A percentile compares a stretch with the other conserved stretches of the same genome.
Conservation (phyloP, 768 basidiomycete species). For the Lentinula boryana region DNA sequence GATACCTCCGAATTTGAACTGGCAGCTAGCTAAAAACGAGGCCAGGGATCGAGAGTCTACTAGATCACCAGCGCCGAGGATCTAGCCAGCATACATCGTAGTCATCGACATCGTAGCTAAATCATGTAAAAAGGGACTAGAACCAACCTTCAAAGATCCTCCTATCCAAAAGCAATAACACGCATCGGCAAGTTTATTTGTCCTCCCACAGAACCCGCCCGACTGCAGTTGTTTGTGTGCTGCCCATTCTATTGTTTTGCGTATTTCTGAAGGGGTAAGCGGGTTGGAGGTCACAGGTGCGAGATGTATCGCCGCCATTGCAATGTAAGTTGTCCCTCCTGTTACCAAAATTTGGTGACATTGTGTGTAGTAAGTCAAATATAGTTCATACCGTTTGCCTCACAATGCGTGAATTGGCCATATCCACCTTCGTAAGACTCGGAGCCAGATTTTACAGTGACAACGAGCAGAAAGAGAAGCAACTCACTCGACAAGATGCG, state of each 20-base stretch:
- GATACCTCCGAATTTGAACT: slow-evolving; percentile 87
- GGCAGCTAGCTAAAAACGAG: slow-evolving; percentile 66
- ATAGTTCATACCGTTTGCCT: slow-evolving; percentile 67
- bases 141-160: slow-evolving; percentile 64
- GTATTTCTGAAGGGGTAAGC: slow-evolving; percentile 34
- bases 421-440: slow-evolving; percentile 94
- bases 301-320: slow-evolving; percentile 68
- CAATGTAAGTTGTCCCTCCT: slow-evolving; percentile 96
- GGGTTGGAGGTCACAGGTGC: slow-evolving; percentile 23
- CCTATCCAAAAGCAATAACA: slow-evolving; percentile 98
- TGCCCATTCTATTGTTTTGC: slow-evolving; percentile 70
- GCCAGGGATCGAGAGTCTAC: slow-evolving; percentile 54
- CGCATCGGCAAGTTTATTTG: slow-evolving; percentile 82
- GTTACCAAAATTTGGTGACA: background rate
- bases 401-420: slow-evolving; percentile 72
- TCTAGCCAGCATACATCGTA: slow-evolving; percentile 33
- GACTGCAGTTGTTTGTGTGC: slow-evolving; percentile 58
- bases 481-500: slow-evolving; percentile 58
- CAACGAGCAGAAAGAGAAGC: slow-evolving; percentile 11
- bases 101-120: background rate
- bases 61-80: slow-evolving; percentile 55
- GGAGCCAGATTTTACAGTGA: slow-evolving; percentile 1
- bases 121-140: background rate
- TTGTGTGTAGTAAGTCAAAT: background rate
- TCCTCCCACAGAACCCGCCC: slow-evolving; percentile 87